Conservation (phyloP, 768 basidiomycete species). For the Psilocybe azurescens region DNA sequence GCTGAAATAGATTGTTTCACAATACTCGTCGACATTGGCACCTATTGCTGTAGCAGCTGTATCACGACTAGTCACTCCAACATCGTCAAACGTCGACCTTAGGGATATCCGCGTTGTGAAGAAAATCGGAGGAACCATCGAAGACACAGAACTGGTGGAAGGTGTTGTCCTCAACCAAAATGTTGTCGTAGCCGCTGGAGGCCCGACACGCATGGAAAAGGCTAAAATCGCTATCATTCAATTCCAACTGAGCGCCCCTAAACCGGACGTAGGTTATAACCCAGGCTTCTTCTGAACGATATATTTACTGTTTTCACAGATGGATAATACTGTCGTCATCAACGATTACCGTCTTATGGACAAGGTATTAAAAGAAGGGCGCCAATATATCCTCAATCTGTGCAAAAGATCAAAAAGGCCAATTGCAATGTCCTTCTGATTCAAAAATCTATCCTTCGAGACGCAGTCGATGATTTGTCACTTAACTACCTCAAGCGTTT, state of each 20-base stretch:
- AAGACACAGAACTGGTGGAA: slow-evolving; percentile 96
- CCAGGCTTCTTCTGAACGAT: slow-evolving; percentile 3
- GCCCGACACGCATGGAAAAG: slow-evolving; percentile 95
- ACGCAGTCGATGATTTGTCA: slow-evolving; percentile 98
- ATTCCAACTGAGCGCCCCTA: slow-evolving; percentile 97
- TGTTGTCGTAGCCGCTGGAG: slow-evolving; percentile 87
- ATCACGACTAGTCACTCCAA: slow-evolving; percentile 84
- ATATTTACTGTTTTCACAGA: slow-evolving; percentile 54
- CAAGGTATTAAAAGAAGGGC: slow-evolving; percentile 98
- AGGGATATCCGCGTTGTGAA: slow-evolving; percentile 96
- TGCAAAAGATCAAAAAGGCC: slow-evolving; percentile 99
- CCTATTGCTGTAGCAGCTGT: slow-evolving; percentile 99
- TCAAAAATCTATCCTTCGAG: slow-evolving; percentile 98
- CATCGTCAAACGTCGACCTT: slow-evolving; percentile 94
- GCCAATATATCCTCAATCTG: slow-evolving; percentile 95
- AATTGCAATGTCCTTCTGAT: slow-evolving; percentile 99
- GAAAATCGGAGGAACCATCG: slow-evolving; percentile 98
- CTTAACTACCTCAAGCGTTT: slow-evolving; percentile 97
- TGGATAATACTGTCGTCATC: slow-evolving; percentile 99
- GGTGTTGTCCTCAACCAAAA: slow-evolving; percentile 98
- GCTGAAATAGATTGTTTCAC: slow-evolving; percentile 86
- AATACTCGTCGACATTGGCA: slow-evolving; percentile 97
- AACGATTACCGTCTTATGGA: slow-evolving; percentile 99
- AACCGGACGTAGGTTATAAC: slow-evolving; percentile 81
- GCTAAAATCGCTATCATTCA: slow-evolving; percentile 98